These are phyloP conservation scores for Penicillium maclennaniae DNA, from an alignment of 495 filamentous ascomycete genomes.

Conservation along the genomic window DNA sequence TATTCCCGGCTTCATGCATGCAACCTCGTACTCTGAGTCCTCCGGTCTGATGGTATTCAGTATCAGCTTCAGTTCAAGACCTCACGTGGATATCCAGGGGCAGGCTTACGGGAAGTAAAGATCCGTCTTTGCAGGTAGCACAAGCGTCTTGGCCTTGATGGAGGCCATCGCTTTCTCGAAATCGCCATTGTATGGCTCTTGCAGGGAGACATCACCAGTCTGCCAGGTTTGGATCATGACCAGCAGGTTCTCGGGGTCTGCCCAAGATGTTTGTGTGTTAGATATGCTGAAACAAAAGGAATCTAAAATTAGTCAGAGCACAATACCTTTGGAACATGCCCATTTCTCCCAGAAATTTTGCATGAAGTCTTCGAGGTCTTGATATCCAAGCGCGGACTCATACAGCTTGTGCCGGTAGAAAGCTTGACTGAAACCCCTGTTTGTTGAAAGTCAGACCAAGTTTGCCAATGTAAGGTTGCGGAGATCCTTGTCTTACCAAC, in stretches of 20 bases:
- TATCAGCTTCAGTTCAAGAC: slow-evolving; percentile 8
- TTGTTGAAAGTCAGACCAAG: neutral
- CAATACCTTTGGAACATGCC: slow-evolving; percentile 58
- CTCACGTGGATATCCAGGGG: neutral
- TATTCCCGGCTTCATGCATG: slow-evolving; percentile 57
- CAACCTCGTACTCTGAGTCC: slow-evolving; percentile 65
- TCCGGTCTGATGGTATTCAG: slow-evolving; percentile 45
- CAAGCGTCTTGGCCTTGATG: slow-evolving; percentile 64
- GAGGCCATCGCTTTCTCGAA: slow-evolving; percentile 61
- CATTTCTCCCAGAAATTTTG: slow-evolving; percentile 68
- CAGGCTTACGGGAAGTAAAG: slow-evolving; percentile 65
- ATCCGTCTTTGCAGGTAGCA: slow-evolving; percentile 64
- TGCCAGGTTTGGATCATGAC: slow-evolving; percentile 74
- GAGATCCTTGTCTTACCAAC: slow-evolving; percentile 52
- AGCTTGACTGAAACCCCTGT: slow-evolving; percentile 63
- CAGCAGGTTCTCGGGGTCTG: slow-evolving; percentile 65
- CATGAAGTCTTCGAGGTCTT: slow-evolving; percentile 66
- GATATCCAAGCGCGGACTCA: slow-evolving; percentile 55
- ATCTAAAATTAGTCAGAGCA: neutral
- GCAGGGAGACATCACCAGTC: slow-evolving; percentile 58
- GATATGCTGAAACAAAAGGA: neutral
- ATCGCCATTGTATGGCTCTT: slow-evolving; percentile 61
- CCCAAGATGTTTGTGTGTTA: slow-evolving; percentile 6
- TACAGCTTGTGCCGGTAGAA: slow-evolving; percentile 67
- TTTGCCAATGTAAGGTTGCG: neutral